Conservation (phyloP, 192 early-diverging fungal genomes). For the Coemansia sp. region DNA sequence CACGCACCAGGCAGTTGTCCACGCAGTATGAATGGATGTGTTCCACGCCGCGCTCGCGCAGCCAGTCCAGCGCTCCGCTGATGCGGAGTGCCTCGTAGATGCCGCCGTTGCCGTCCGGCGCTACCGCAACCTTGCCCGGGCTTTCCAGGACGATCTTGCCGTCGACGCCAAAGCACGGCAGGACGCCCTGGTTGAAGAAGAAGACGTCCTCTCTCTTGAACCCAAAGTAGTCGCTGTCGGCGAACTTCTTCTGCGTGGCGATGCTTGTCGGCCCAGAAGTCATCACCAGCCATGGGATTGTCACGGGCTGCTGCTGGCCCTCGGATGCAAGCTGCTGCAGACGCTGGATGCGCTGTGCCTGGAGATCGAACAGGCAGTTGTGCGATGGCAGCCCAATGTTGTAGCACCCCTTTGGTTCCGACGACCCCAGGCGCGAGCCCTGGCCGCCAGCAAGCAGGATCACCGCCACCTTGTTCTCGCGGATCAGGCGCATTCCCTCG, state of each 20-base stretch:
- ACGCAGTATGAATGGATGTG: slow-evolving; percentile 96
- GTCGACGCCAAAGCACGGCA: slow-evolving; percentile 90
- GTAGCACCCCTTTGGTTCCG: slow-evolving; percentile 92
- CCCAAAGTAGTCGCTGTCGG: slow-evolving; percentile 84
- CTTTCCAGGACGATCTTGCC: slow-evolving; percentile 92
- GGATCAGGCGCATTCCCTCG: slow-evolving; percentile 76
- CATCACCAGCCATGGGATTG: slow-evolving; percentile 99
- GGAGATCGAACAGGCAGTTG: slow-evolving; percentile 90
- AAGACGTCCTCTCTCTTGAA: slow-evolving; percentile 79
- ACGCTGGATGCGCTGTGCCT: slow-evolving; percentile 88
- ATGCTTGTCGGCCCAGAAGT: slow-evolving; percentile 89
- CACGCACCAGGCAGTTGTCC: slow-evolving; percentile 95
- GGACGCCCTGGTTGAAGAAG: slow-evolving; percentile 95
- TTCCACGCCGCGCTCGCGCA: slow-evolving; percentile 79
- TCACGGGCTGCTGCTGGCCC: slow-evolving; percentile 29
- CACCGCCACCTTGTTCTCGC: slow-evolving; percentile 86
- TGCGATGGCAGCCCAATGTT: slow-evolving; percentile 86
- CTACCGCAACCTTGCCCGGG: slow-evolving; percentile 74
- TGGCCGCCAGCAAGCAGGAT: slow-evolving; percentile 93
- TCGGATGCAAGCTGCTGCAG: slow-evolving; percentile 72
- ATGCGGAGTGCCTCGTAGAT: slow-evolving; percentile 90
- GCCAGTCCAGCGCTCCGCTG: slow-evolving; percentile 78
- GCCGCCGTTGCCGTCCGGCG: slow-evolving; percentile 90
- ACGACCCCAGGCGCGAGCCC: slow-evolving; percentile 80
- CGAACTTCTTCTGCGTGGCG: slow-evolving; percentile 79